Conservation (phyloP, 495 filamentous ascomycete genomes). For the Talaromyces ruber region DNA sequence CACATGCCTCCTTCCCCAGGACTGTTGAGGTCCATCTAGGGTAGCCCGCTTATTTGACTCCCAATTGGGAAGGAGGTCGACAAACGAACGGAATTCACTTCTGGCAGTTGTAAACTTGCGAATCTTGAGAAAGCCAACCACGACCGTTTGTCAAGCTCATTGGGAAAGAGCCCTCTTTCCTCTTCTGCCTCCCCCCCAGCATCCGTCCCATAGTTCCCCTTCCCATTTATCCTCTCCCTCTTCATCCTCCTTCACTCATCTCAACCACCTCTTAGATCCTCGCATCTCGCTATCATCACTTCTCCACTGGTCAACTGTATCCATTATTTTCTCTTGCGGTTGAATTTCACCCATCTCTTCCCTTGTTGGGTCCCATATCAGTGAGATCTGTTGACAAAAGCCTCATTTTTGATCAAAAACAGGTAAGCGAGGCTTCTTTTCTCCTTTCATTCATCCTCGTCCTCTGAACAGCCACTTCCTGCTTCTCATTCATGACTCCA, state of each 20-base stretch:
- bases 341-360: no score
- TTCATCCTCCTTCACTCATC: conserved; percentile 5
- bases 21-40: no score
- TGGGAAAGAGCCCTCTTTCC: background rate
- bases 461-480: background rate
- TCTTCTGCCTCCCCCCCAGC: background rate
- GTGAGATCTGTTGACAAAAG: background rate
- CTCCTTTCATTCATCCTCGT: background rate
- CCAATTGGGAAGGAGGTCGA: background rate
- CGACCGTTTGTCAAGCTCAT: background rate
- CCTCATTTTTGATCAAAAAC: background rate
- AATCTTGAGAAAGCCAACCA: background rate
- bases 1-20: background rate
- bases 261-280: conserved; percentile 2
- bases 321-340: background rate
- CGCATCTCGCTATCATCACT: conserved; percentile 3
- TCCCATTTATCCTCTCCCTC: background rate
- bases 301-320: conserved; percentile 3
- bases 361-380: background rate
- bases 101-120: no score
- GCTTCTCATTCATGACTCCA: conserved; percentile 12
- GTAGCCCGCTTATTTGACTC: background rate
- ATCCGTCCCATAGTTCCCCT: background rate
- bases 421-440: background rate
- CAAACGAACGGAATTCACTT: background rate